Conservation (phyloP, 23 red algal genomes). For the Gracilariopsis chorda region DNA sequence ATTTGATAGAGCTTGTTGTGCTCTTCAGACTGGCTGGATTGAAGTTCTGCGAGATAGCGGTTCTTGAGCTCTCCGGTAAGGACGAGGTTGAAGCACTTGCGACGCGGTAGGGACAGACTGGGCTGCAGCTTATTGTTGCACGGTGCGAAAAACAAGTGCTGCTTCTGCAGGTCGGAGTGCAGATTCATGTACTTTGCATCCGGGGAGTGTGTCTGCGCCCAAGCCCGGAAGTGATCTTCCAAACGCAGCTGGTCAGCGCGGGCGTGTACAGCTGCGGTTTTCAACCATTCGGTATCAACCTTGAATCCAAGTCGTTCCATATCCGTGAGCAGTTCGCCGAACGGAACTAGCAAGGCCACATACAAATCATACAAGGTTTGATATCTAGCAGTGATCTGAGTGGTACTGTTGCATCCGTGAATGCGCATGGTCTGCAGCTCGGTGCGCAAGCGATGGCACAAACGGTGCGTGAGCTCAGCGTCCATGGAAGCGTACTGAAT, state of each 20-base stretch:
- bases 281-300: constrained; percentile 73
- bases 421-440: constrained; percentile 26
- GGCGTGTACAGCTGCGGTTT: constrained; percentile 38
- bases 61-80: not conserved
- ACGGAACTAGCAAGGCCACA: constrained; percentile 54
- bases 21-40: not conserved
- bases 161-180: constrained; percentile 76
- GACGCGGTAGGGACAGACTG: constrained; percentile 9
- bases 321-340: constrained; percentile 82
- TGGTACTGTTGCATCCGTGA: constrained; percentile 13
- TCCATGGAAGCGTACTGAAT: constrained; percentile 80
- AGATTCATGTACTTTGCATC: constrained; percentile 82
- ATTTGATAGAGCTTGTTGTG: not conserved
- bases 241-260: constrained; percentile 6
- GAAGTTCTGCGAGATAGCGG: not conserved
- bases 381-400: constrained; percentile 2
- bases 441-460: constrained; percentile 6
- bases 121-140: constrained; percentile 9
- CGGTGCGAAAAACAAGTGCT: constrained; percentile 84
- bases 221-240: constrained; percentile 63
- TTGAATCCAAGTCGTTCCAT: constrained; percentile 87
- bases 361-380: constrained; percentile 70
- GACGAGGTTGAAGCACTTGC: constrained; percentile 52
- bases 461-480: constrained; percentile 71
- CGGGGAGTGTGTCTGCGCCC: constrained; percentile 50